These are phyloP conservation scores for Circinella umbellata DNA, from an alignment of 371 early-diverging fungal species.

Conservation along the genomic window DNA sequence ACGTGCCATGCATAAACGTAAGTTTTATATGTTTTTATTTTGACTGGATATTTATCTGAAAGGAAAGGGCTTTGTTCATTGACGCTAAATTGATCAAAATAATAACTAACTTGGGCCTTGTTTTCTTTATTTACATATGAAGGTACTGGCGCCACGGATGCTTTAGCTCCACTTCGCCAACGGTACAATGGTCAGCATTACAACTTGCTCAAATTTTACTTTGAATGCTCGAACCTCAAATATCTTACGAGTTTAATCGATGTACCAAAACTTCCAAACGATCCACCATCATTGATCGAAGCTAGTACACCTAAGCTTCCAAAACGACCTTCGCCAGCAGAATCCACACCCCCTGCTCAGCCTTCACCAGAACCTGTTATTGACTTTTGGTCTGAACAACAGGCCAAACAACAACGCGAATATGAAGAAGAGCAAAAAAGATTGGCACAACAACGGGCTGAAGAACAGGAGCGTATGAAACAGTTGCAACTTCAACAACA, in stretches of 20 bases:
- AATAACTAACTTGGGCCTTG: no score
- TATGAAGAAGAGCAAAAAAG: conserved; percentile 76
- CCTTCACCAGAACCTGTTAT: conserved; percentile 66
- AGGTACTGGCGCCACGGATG: conserved; percentile 80
- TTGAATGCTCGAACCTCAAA: conserved; percentile 86
- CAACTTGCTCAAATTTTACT: conserved; percentile 87
- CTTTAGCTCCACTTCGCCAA: conserved; percentile 85
- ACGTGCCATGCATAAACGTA: conserved; percentile 94
- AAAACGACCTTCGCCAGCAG: conserved; percentile 36
- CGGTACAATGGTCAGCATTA: conserved; percentile 89
- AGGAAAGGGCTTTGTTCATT: not conserved
- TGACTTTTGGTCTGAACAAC: conserved; percentile 65
- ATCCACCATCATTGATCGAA: conserved; percentile 75
- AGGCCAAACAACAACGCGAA: conserved; percentile 73
- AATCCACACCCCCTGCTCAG: conserved; percentile 49
- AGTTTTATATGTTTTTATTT: conserved; percentile 24
- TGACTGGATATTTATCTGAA: not conserved
- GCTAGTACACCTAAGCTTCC: conserved; percentile 44
- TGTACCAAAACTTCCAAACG: conserved; percentile 86
- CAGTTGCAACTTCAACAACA: conserved; percentile 72
- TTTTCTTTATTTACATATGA: not conserved
- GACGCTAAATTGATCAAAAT: no score
- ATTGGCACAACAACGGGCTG: conserved; percentile 62
- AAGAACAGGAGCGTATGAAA: conserved; percentile 63
- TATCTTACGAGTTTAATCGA: conserved; percentile 93